These are phyloP conservation scores for Endotrypanum monterogeii DNA, from an alignment of 208 protist genomes.

Conservation along the genomic window DNA sequence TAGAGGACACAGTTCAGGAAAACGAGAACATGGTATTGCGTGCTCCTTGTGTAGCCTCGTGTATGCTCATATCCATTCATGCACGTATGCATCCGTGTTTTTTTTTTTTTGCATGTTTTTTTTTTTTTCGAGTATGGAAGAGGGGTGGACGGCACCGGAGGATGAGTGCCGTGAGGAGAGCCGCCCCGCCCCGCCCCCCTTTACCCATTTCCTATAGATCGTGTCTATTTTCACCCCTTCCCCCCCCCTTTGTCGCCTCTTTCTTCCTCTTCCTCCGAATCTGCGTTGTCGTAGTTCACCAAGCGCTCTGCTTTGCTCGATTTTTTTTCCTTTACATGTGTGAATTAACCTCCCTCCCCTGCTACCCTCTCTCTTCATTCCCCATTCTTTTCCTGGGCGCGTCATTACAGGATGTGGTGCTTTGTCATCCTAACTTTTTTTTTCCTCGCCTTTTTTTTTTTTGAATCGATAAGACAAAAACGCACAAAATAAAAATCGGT, in stretches of 20 bases:
- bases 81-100: background rate
- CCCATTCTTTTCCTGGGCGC: background rate
- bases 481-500: background rate
- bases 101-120: background rate
- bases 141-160: background rate
- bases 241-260: background rate
- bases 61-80: constrained; percentile 2
- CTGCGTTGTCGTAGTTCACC: background rate
- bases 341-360: background rate
- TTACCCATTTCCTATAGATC: constrained; percentile 4
- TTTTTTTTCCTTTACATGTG: constrained; percentile 6
- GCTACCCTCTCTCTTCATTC: background rate
- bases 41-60: constrained; percentile 2
- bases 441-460: background rate
- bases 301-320: too few species aligned
- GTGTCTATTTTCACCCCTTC: background rate
- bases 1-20: background rate
- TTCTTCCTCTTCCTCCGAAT: background rate
- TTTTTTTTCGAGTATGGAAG: too few species aligned
- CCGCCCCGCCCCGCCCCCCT: background rate
- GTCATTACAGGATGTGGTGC: background rate
- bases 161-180: background rate
- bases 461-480: background rate
- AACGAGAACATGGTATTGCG: background rate
- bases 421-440: background rate